Evolutionary conservation across 2,329 filamentous ascomycete species (phyloP), one percentile per base, ranked within the genome.

Genomic region (Chrysoporthe austroafricana): DNA sequence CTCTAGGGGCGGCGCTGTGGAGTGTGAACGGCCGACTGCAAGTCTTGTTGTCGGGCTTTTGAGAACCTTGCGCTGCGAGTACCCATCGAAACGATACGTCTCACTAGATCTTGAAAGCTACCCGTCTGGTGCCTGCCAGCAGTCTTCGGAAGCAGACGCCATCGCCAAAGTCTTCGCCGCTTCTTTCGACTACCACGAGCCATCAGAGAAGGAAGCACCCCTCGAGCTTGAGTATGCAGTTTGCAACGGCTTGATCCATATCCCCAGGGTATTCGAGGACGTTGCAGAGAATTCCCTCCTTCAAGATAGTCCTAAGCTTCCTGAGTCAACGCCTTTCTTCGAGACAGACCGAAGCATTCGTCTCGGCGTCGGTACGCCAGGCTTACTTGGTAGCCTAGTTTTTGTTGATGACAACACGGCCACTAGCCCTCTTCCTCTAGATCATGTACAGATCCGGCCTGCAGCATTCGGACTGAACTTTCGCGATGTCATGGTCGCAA

Each of bases 391-490:
- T 13, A 58, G 52, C 2, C 32, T 58, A 1, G 8, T 14, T 1
- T 64, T 58, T 26, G 4, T 3, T 3, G 42, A 58, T 21, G 44
- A 60, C 34, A 1, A 34, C 70, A 39, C 5, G 36, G 5, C 8
- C 4, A 9, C 4, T 39, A 9, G 8, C 60, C 13, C 18, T 16
- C 44, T 16, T 3, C 44, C 72, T 72, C n/a, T 13, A 4, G 8
- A 18, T 8, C 26, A 26, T 26, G 26, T 65, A 1, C 56, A 65
- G 26, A 42, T 65, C 26, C 43, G 52, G 54, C 54, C 56, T 4
- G 21, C 14, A 7, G 77, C 78, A 0, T 72, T 72, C n/a, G 79
- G 78, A 18, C 59, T 81, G 16, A 80, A 80, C 68, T 79, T 79
- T 63, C 70, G 72, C 2, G 80, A 82, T 69, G 75, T 80, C 11